phyloP scores from a whole-genome alignment of 2,329 filamentous ascomycete species.

The Delphinella strobiligena region DNA sequence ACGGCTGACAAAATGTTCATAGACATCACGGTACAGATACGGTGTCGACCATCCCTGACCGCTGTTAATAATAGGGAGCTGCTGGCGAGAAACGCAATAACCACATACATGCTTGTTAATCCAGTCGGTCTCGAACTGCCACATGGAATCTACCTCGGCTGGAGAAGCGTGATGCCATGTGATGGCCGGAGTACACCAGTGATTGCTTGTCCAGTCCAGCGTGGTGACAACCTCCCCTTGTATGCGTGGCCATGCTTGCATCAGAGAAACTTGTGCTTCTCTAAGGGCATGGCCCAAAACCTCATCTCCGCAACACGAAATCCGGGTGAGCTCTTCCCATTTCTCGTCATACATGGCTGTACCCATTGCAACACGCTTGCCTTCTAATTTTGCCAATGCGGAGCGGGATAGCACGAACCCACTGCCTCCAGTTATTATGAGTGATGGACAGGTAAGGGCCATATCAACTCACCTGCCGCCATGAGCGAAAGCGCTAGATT shows the following conservation, averaged over 20 bases:
- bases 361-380: constrained; percentile 9
- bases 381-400: constrained; percentile 21
- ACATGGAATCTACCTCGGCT: constrained; percentile 13
- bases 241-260: constrained; percentile 15
- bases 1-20: constrained; percentile 19
- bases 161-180: constrained; percentile 15
- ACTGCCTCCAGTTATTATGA: constrained; percentile 16
- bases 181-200: constrained; percentile 17
- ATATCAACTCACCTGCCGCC: constrained; percentile 10
- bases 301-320: constrained; percentile 17
- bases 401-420: constrained; percentile 31
- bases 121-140: constrained; percentile 18
- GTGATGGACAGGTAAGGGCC: not conserved
- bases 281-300: constrained; percentile 16
- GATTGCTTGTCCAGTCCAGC: constrained; percentile 1
- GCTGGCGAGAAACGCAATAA: not conserved
- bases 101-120: constrained; percentile 11
- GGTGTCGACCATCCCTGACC: constrained; percentile 20
- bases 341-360: constrained; percentile 25
- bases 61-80: not conserved
- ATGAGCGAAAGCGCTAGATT: constrained; percentile 27
- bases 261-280: constrained; percentile 12
- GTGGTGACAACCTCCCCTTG: constrained; percentile 14
- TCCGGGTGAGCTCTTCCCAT: constrained; percentile 14
- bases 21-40: constrained; percentile 23